A percentile compares a stretch with the other conserved stretches of the same genome.
Conservation (phyloP, 2,329 filamentous ascomycete species). For the Neocatenulostroma microsporum region DNA sequence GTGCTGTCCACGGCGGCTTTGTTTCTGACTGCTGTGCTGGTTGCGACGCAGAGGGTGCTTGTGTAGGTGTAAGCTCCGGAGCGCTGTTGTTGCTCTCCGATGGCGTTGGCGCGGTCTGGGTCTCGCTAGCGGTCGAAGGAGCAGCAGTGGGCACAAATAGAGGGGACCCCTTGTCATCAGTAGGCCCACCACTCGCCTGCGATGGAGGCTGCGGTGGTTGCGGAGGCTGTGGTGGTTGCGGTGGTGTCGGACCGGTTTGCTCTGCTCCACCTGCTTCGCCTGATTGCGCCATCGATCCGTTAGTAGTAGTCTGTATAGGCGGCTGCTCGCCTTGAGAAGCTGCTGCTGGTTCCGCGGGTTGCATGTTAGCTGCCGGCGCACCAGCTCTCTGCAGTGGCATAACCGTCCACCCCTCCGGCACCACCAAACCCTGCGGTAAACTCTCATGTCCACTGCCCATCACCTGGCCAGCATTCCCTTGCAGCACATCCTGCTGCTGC, state of each 20-base stretch:
- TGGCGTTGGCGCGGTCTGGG: not conserved
- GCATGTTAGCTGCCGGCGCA: too few species aligned
- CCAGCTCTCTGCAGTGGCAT: constrained; percentile 38
- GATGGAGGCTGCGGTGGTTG: too few species aligned
- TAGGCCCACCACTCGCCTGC: constrained; percentile 18
- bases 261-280: not conserved
- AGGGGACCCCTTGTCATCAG: constrained; percentile 23
- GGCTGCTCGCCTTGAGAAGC: constrained; percentile 2
- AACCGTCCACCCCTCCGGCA: constrained; percentile 48
- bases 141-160: constrained; percentile 25
- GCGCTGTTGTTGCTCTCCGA: too few species aligned
- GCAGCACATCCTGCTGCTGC: constrained; percentile 12
- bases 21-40: not conserved
- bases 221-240: too few species aligned
- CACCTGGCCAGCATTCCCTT: constrained; percentile 21
- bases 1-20: constrained; percentile 12
- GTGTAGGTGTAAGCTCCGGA: constrained; percentile 3
- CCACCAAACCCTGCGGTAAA: constrained; percentile 43
- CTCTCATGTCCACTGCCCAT: constrained; percentile 38
- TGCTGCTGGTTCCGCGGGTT: too few species aligned
- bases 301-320: constrained; percentile 10
- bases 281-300: not conserved
- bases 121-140: too few species aligned
- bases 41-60: constrained; percentile 5
- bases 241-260: not conserved